Conservation (phyloP, 495 filamentous ascomycete genomes). For the Hypoxylon fuscum region DNA sequence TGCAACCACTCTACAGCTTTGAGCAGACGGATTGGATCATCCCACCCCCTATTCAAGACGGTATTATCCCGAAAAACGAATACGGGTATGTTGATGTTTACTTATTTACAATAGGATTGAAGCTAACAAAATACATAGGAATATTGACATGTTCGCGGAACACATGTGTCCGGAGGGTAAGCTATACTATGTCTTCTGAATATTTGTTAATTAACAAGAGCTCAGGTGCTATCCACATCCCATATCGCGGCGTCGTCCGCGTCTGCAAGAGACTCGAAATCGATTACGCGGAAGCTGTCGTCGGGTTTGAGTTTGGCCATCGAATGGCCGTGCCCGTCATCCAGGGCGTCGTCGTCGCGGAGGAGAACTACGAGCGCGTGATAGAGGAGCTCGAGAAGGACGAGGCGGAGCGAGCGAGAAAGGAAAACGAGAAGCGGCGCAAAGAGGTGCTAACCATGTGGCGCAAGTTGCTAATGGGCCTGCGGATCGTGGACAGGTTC, state of each 20-base stretch:
- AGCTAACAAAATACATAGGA: conserved; percentile 51
- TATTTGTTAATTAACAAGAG: conserved; percentile 4
- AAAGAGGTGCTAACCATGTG: conserved; percentile 79
- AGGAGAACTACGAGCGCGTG: conserved; percentile 76
- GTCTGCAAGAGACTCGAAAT: conserved; percentile 86
- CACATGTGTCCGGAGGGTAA: conserved; percentile 83
- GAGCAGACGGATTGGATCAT: conserved; percentile 96
- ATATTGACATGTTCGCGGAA: conserved; percentile 94
- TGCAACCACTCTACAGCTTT: conserved; percentile 84
- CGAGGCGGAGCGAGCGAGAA: conserved; percentile 78
- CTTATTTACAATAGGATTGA: too few relatives aligned
- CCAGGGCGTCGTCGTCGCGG: conserved; percentile 87
- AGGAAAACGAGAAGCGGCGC: conserved; percentile 83
- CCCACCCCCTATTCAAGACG: conserved; percentile 81
- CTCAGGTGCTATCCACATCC: conserved; percentile 78
- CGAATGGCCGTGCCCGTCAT: conserved; percentile 92
- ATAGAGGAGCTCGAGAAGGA: conserved; percentile 84
- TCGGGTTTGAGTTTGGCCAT: conserved; percentile 94
- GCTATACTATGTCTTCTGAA: conserved; percentile 29
- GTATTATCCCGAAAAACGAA: conserved; percentile 90
- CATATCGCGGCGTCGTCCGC: conserved; percentile 74
- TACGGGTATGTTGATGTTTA: conserved; percentile 64
- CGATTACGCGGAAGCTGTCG: conserved; percentile 93
- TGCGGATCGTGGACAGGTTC: conserved; percentile 83
- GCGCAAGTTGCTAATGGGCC: conserved; percentile 85